Conservation (phyloP, 1,284 basidiomycete genomes). For the Trichosporon inkin region DNA sequence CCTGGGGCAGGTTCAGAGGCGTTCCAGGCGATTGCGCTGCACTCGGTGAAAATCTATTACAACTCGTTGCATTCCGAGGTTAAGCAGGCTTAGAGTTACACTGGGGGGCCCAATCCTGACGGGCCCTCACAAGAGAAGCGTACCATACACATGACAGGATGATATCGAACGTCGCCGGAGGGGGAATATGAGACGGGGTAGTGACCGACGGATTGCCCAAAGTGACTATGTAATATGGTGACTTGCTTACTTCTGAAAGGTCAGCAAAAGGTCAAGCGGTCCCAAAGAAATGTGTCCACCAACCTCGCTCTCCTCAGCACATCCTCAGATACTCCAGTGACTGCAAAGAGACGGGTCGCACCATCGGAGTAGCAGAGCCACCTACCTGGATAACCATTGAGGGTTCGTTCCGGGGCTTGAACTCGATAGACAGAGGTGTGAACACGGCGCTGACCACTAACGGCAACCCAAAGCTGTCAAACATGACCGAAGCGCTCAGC, state of each 20-base stretch:
- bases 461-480: conserved; percentile 23
- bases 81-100: too few relatives aligned
- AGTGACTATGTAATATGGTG: neutral
- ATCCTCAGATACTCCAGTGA: conserved; percentile 4
- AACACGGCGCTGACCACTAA: conserved; percentile 19
- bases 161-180: too few relatives aligned
- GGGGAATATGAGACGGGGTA: too few relatives aligned
- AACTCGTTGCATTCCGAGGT: too few relatives aligned
- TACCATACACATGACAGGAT: too few relatives aligned
- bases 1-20: too few relatives aligned
- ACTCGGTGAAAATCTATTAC: too few relatives aligned
- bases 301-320: conserved; percentile 5
- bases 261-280: neutral
- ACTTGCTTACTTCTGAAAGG: neutral
- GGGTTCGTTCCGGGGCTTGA: neutral
- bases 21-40: too few relatives aligned
- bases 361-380: conserved; percentile 19
- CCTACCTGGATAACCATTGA: conserved; percentile 25
- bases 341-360: conserved; percentile 15
- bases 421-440: conserved; percentile 10
- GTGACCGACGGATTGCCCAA: too few relatives aligned
- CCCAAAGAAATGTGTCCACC: neutral
- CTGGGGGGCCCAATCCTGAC: too few relatives aligned
- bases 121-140: too few relatives aligned
- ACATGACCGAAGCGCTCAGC: conserved; percentile 14